Evolutionary conservation across 2,329 filamentous ascomycete species (phyloP), one percentile per base, ranked within the genome.

Genomic region (Aspergillus awamori): DNA sequence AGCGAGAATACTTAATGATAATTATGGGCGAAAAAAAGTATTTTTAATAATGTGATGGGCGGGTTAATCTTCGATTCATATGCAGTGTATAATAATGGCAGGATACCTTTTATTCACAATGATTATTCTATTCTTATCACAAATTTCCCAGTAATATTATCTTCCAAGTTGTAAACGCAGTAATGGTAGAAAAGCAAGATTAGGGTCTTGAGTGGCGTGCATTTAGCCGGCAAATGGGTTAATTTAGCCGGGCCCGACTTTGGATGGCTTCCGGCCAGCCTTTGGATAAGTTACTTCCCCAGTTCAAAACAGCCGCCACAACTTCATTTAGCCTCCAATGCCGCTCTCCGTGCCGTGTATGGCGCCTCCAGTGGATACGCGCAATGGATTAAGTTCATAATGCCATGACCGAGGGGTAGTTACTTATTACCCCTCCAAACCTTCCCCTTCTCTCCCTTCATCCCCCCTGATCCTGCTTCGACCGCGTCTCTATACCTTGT

Each of bases 401-500:
- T 30, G 8, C 26, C 17, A 30, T 28, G 54, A 15, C 33, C 20
- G 55, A 51, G 55, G 55, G 55, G 43, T 20, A 51, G 43, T 30
- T 57, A 17, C 33, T 36, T 36, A 36, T 36, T 47, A 54, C 56
- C 51, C 20, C 41, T 59, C 24, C 57, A 43, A 47, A 48, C 59
- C 47, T 47, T 24, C 22, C 24, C 58, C 66, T 60, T 67, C 64
- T 36, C 60, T 55, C 24, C 39, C 38, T 63, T 59, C 41, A 51
- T 56, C 33, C 33, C 33, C 47, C 11, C 49, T 43, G 57, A 36
- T 38, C 43, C 53, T 28, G 52, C 45, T 53, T 28, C 45, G n/a
- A 58, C 45, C 41, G 33, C 33, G 33, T 36, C 33, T 30, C 11
- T 15, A 41, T 55, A 41, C 49, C 47, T 33, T 57, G 13, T 39